These are phyloP conservation scores for Grosmannia penicillata DNA, from an alignment of 2,329 filamentous ascomycete species.

Conservation along the genomic window DNA sequence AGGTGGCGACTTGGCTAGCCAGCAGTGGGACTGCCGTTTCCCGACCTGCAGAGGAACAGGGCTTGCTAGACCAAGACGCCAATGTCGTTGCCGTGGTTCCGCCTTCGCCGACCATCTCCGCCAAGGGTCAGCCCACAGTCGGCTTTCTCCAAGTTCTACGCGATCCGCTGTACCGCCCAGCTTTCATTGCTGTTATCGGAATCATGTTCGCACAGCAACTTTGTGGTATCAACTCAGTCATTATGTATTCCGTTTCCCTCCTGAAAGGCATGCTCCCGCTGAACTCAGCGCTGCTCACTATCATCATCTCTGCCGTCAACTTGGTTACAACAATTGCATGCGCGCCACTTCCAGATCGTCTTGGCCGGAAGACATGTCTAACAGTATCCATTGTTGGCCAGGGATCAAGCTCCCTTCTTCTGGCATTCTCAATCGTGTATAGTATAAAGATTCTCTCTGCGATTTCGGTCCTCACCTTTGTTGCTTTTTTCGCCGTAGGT, in stretches of 20 bases:
- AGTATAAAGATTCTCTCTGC: constrained; percentile 63
- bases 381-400: constrained; percentile 74
- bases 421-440: constrained; percentile 69
- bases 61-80: constrained; percentile 38
- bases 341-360: constrained; percentile 71
- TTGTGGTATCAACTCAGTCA: constrained; percentile 88
- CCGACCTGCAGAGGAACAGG: constrained; percentile 45
- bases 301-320: constrained; percentile 76
- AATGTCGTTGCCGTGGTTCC: constrained; percentile 10
- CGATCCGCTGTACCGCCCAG: constrained; percentile 53
- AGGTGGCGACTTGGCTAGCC: constrained; percentile 48
- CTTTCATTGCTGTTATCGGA: constrained; percentile 70
- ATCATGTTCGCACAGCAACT: constrained; percentile 91
- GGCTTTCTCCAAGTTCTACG: constrained; percentile 51
- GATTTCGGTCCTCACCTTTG: constrained; percentile 69
- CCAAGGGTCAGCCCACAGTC: constrained; percentile 21
- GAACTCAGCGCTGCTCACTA: constrained; percentile 70
- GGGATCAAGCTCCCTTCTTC: constrained; percentile 58
- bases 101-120: constrained; percentile 1
- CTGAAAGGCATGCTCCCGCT: constrained; percentile 68
- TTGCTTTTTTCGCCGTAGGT: constrained; percentile 78
- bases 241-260: constrained; percentile 96
- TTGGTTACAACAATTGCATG: constrained; percentile 68
- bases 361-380: constrained; percentile 77
- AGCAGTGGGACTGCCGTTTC: constrained; percentile 25